phyloP scores from a whole-genome alignment of 805 yeast genomes.

The Teunomyces atbi region DNA sequence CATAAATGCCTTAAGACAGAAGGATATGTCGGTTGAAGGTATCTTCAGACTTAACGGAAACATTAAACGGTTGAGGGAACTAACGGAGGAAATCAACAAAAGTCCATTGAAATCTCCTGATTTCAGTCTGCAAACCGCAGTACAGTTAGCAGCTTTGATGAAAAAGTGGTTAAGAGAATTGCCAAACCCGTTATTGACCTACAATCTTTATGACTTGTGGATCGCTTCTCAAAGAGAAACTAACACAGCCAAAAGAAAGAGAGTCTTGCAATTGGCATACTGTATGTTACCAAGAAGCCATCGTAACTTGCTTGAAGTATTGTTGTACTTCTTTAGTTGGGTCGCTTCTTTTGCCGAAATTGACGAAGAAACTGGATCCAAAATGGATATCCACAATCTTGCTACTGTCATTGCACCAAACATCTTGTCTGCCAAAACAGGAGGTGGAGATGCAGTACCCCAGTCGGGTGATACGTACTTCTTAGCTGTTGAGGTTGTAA shows the following conservation, averaged over 20 bases:
- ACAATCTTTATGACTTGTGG: constrained; percentile 75
- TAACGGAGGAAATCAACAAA: constrained; percentile 70
- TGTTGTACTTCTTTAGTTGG: constrained; percentile 87
- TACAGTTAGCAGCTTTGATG: constrained; percentile 89
- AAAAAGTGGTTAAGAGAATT: constrained; percentile 89
- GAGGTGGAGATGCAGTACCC: constrained; percentile 19
- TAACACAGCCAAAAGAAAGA: constrained; percentile 45
- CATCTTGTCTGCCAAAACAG: constrained; percentile 62
- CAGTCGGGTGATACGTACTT: constrained; percentile 69
- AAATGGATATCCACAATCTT: constrained; percentile 93
- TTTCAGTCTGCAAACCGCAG: constrained; percentile 72
- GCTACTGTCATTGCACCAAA: constrained; percentile 97
- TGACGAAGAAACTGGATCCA: constrained; percentile 81
- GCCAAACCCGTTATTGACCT: constrained; percentile 87
- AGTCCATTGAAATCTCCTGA: constrained; percentile 71
- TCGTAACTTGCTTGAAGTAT: constrained; percentile 82
- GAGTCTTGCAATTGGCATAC: constrained; percentile 62
- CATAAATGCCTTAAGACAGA: constrained; percentile 76
- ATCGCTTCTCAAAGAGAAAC: constrained; percentile 58
- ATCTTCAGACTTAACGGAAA: constrained; percentile 96
- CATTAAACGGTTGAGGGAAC: constrained; percentile 72
- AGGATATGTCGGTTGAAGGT: constrained; percentile 95
- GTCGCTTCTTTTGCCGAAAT: constrained; percentile 92
- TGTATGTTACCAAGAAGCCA: constrained; percentile 78
- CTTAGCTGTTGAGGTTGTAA: constrained; percentile 87